Conservation (phyloP, 179 eudicot genomes). For the Nepenthes alata region DNA sequence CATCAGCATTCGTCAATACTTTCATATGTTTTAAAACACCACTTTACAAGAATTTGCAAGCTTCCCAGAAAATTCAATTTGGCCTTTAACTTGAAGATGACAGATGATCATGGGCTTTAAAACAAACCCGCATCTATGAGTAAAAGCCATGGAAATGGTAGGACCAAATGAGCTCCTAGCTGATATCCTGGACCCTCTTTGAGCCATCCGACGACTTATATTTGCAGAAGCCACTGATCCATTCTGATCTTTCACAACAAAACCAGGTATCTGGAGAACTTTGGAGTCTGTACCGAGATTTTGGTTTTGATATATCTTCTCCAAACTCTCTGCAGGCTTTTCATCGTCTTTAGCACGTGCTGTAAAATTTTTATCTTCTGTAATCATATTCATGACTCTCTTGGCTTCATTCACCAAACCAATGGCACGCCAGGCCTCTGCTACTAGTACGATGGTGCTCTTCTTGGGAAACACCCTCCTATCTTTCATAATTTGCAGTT, state of each 20-base stretch:
- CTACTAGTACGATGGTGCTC: constrained; percentile 49
- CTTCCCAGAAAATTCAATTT: constrained; percentile 9
- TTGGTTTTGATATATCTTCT: constrained; percentile 14
- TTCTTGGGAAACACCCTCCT: constrained; percentile 40
- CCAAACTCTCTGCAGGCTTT: constrained; percentile 11
- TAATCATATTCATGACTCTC: constrained; percentile 21
- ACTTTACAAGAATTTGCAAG: constrained; percentile 16
- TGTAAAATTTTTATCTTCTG: constrained; percentile 1
- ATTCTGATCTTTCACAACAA: constrained; percentile 12
- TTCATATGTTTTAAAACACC: constrained; percentile 14
- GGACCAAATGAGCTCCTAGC: constrained; percentile 11
- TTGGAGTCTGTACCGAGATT: constrained; percentile 11
- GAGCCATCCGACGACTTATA: constrained; percentile 21
- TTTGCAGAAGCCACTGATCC: constrained; percentile 14
- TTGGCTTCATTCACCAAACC: constrained; percentile 57
- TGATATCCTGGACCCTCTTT: constrained; percentile 17
- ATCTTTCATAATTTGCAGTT: constrained; percentile 45
- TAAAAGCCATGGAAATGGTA: constrained; percentile 11
- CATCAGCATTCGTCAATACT: not conserved
- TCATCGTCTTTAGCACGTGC: constrained; percentile 11
- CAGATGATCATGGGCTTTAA: constrained; percentile 12
- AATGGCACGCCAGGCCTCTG: constrained; percentile 71
- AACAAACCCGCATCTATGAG: constrained; percentile 22
- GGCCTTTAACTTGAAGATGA: constrained; percentile 9
- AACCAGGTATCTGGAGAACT: constrained; percentile 6